These are phyloP conservation scores for Candida tunisiensis DNA, from an alignment of 1,139 yeast species.

Conservation along the genomic window DNA sequence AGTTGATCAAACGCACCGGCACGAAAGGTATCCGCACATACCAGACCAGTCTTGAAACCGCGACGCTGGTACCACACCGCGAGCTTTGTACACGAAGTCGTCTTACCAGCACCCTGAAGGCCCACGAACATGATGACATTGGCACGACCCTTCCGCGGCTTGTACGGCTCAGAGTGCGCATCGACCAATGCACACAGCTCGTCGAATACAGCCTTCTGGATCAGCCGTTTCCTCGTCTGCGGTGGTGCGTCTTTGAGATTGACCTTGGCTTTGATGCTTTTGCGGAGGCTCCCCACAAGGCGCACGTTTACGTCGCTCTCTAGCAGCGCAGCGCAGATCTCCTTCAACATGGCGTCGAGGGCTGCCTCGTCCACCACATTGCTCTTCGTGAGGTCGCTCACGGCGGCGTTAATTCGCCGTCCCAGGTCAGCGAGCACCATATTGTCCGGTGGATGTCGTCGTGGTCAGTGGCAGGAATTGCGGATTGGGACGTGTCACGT, in stretches of 20 bases:
- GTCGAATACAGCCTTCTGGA: conserved; percentile 88
- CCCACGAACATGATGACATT: conserved; percentile 94
- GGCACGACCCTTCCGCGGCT: conserved; percentile 65
- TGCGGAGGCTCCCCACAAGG: conserved; percentile 63
- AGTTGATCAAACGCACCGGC: conserved; percentile 99
- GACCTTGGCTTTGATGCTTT: conserved; percentile 45
- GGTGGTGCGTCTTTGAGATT: conserved; percentile 36
- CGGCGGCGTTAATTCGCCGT: conserved; percentile 61
- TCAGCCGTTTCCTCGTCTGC: conserved; percentile 49
- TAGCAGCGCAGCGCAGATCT: conserved; percentile 73
- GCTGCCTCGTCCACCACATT: conserved; percentile 41
- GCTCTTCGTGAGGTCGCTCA: conserved; percentile 50
- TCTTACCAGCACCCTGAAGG: conserved; percentile 96
- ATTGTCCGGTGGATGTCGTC: not conserved
- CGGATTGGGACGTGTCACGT: no score
- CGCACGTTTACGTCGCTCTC: conserved; percentile 87
- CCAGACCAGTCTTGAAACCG: conserved; percentile 89
- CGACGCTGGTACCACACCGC: conserved; percentile 90
- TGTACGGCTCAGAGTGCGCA: conserved; percentile 40
- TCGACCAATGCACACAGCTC: conserved; percentile 81
- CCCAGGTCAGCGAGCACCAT: conserved; percentile 97
- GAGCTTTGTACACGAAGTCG: conserved; percentile 91
- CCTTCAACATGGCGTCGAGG: conserved; percentile 60
- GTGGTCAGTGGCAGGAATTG: no score
- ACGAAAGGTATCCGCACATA: conserved; percentile 97